Evolutionary conservation across 352 stramenopile genomes (phyloP).

Genomic region (Phytopythium oedochilum): DNA sequence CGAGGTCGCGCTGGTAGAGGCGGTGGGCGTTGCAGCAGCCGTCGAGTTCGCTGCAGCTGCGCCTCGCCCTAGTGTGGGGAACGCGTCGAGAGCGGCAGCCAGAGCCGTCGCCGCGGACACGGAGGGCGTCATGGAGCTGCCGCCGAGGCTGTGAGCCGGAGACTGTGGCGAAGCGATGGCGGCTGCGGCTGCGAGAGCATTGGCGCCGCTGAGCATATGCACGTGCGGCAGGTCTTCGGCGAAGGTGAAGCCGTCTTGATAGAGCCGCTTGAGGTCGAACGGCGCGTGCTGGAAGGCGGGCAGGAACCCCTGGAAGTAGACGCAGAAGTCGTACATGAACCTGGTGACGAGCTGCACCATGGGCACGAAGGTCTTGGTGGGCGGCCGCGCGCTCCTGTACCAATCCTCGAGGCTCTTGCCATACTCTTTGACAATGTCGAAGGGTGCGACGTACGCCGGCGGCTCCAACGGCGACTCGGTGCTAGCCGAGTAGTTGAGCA

Average conservation of each 20-base stretch:
- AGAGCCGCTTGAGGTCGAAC: slow-evolving; percentile 64
- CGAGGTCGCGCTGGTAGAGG: not conserved
- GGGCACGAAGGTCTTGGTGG: slow-evolving; percentile 67
- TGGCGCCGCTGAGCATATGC: slow-evolving; percentile 20
- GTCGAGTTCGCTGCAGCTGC: not conserved
- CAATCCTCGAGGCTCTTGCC: slow-evolving; percentile 86
- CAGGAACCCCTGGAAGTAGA: slow-evolving; percentile 64
- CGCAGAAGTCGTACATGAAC: slow-evolving; percentile 89
- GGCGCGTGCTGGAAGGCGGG: slow-evolving; percentile 75
- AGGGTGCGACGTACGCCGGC: slow-evolving; percentile 56
- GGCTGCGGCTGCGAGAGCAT: slow-evolving; percentile 10
- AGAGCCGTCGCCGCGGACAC: slow-evolving; percentile 23
- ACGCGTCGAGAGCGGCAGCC: slow-evolving; percentile 21
- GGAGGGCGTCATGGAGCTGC: slow-evolving; percentile 6
- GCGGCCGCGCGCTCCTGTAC: slow-evolving; percentile 64
- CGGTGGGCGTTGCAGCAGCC: not conserved
- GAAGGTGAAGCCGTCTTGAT: slow-evolving; percentile 73
- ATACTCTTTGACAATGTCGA: slow-evolving; percentile 92
- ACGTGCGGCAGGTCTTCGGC: slow-evolving; percentile 52
- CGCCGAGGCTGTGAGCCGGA: not conserved
- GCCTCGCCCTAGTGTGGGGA: slow-evolving; percentile 4
- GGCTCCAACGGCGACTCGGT: slow-evolving; percentile 22
- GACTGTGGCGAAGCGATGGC: not conserved
- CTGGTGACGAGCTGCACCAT: slow-evolving; percentile 82
- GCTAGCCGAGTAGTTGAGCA: slow-evolving; percentile 39